Evolutionary conservation across 2,329 filamentous ascomycete genomes (phyloP).

Genomic region (Pyrenophora graminea): DNA sequence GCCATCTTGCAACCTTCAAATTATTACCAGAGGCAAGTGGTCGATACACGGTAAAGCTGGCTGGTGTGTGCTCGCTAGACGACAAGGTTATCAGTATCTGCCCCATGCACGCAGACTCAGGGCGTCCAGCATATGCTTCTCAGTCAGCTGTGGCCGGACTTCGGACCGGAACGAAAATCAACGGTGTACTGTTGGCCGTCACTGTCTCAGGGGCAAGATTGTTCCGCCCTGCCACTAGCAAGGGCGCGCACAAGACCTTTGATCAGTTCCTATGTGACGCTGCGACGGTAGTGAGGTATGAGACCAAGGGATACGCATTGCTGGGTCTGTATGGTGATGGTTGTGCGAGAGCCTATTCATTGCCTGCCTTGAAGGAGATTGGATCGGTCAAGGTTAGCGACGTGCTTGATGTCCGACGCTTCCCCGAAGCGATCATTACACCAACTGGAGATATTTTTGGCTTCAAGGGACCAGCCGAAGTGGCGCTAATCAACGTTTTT

Average conservation of each 20-base stretch:
- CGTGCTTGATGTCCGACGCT: constrained; percentile 74
- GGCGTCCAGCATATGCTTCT: constrained; percentile 74
- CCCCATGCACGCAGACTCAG: constrained; percentile 79
- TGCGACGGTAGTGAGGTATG: constrained; percentile 74
- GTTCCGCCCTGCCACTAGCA: constrained; percentile 80
- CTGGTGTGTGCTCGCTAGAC: constrained; percentile 69
- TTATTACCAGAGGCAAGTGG: constrained; percentile 72
- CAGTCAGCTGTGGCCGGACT: constrained; percentile 76
- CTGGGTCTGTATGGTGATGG: constrained; percentile 86
- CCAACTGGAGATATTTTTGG: constrained; percentile 80
- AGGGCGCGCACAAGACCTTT: constrained; percentile 91
- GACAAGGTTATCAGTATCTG: constrained; percentile 73
- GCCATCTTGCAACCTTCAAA: constrained; percentile 87
- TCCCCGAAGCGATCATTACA: constrained; percentile 71
- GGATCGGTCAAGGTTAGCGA: constrained; percentile 65
- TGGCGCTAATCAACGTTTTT: constrained; percentile 83
- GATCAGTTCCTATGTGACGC: constrained; percentile 82
- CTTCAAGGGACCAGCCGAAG: constrained; percentile 86
- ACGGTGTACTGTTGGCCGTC: constrained; percentile 81
- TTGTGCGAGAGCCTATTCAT: constrained; percentile 75
- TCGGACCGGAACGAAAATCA: constrained; percentile 71
- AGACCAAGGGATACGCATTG: constrained; percentile 75
- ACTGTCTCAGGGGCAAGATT: constrained; percentile 76
- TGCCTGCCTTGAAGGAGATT: constrained; percentile 88
- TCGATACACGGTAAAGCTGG: constrained; percentile 73